Base-by-base conservation (phyloP, 306 rosid genomes). In the Dalbergia cultrata region DNA sequence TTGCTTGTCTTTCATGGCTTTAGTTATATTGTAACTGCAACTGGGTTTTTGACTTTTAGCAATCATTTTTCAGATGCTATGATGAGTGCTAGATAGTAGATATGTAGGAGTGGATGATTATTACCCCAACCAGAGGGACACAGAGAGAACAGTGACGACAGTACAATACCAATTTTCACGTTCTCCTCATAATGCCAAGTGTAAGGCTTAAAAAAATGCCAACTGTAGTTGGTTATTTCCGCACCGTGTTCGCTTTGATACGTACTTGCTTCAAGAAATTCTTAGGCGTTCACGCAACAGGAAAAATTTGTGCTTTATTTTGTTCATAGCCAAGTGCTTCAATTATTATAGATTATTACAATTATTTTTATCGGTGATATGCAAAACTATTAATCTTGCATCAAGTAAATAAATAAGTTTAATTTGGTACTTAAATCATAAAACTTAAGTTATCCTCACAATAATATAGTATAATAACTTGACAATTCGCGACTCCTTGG, bases 41-140 rank as follows among this genome's bases (percentile, higher is more conserved):
- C 54, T 65, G 10, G 71, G 17, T 44, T 76, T 76, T 62, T 76
- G 44, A 70, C 78, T 76, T 82, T 41, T 70, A 65, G 80, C 80
- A 71, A 82, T 77, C 64, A 64, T 77, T 19, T 35, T 59, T 4
- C 21, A 47, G 49, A 75, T 47, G 53, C 35, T 19, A 34, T 67
- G 62, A 53, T 69, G 68, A 59, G 61, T 10, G 35, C 65, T 17
- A 16, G 57, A 13, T 22, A 9, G 12, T 50, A 13, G 57, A 50
- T 13, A 49, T 11, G 0, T 50, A 14, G 57, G 17, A 50, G 3
- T 9, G 16, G 59, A 80, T 73, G 19, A 54, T 18, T 72, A 54
- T 56, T 80, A 53, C 26, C 49, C 65, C 63, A 52, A 39, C 22
- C 7, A 0, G 66, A 35, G 56, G 70, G 57, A 69, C 54, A 37